Percentiles rank a stretch among this genome's conserved stretches.
Conservation (phyloP, 331 rosid species). For the Pyracantha coccinea region DNA sequence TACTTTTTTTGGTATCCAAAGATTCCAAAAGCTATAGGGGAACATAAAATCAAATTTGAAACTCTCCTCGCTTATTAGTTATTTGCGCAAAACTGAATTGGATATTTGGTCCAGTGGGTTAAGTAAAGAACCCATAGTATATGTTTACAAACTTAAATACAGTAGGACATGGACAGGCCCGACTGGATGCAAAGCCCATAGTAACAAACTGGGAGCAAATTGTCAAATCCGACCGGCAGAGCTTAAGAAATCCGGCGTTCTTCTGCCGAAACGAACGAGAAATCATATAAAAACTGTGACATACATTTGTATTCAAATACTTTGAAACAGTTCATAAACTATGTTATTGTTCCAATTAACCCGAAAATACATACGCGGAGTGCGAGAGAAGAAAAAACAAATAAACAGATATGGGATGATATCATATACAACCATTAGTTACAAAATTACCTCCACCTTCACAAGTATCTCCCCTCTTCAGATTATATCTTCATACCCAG, state of each 20-base stretch:
- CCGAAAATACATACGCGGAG: constrained; percentile 28
- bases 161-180: neutral
- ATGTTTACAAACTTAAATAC: neutral
- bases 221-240: neutral
- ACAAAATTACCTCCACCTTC: constrained; percentile 43
- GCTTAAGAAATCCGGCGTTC: neutral
- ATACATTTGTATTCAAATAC: constrained; percentile 29
- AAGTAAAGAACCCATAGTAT: too few species aligned
- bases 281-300: constrained; percentile 14
- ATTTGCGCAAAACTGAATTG: too few species aligned
- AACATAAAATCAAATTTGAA: too few species aligned
- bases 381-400: constrained; percentile 6
- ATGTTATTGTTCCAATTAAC: constrained; percentile 25
- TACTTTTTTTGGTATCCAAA: too few species aligned
- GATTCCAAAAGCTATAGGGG: too few species aligned
- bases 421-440: constrained; percentile 80
- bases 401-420: constrained; percentile 40
- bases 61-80: too few species aligned
- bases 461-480: constrained; percentile 7
- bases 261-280: neutral
- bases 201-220: neutral
- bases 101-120: too few species aligned
- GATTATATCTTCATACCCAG: constrained; percentile 28
- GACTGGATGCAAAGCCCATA: neutral
- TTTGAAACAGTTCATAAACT: constrained; percentile 31